Base-by-base conservation (phyloP, 1,139 yeast genomes). In the Schwanniomyces etchellsii region DNA sequence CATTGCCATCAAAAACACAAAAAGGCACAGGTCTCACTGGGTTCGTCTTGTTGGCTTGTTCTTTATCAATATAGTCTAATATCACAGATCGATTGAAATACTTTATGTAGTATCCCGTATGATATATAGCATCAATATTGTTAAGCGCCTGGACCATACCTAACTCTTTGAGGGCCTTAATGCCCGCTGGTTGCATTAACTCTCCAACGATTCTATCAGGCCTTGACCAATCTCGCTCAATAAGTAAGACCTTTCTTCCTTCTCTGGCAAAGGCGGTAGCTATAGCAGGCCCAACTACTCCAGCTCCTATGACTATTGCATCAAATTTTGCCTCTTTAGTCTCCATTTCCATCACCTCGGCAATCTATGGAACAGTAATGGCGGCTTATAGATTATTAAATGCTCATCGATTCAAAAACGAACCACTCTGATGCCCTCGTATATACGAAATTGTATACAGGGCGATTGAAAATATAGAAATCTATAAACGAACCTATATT, bases 121-220 rank as follows among this genome's bases (percentile, higher is more conserved):
- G 85, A 16, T 75, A 75, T 13, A 75, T 71, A 9, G 96, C 96
- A 29, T 80, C 91, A 35, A 91, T 91, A 36, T 75, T 75, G 46
- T 86, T 85, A 26, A 91, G 61, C 2, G 95, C 80, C 40, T 77
- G 74, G 16, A 73, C 72, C 83, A 91, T 77, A 4, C 96, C 97
- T 20, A 91, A 64, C 42, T 83, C 80, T 42, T 71, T 66, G 36
- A 91, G 65, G 1, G 96, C 93, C 50, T 81, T 75, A 22, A 89
- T 64, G 10, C 98, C 98, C 16, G 88, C 91, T 4, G 99, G 99
- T 56, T 91, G 99, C 70, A 91, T 70, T 47, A 91, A 70, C 55
- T 91, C 99, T 26, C 99, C 99, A 24, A 91, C 98, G 36, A 91
- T 91, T 44, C 98, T 73, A 55, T 91, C 96, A 1, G 98, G 98